Conservation (phyloP, 2,329 filamentous ascomycete species). For the Metarhizium sp. region DNA sequence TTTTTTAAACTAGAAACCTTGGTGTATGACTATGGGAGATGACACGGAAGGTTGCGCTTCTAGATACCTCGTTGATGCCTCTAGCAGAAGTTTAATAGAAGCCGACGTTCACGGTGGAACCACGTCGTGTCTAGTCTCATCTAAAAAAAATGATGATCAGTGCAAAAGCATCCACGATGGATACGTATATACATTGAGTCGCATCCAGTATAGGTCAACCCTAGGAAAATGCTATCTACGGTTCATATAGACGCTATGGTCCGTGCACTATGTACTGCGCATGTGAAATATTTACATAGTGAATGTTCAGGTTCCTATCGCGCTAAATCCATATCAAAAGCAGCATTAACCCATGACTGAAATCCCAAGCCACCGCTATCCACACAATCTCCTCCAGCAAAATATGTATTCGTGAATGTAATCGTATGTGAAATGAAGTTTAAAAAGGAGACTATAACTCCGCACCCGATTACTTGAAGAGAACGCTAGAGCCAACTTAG, state of each 20-base stretch:
- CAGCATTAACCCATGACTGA: background rate
- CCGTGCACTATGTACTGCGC: background rate
- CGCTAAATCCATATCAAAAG: background rate
- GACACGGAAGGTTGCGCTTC: slow-evolving; percentile 13
- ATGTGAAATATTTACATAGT: background rate
- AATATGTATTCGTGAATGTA: background rate
- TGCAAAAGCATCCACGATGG: background rate
- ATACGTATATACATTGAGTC: background rate
- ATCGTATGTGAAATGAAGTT: background rate
- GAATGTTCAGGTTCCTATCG: background rate
- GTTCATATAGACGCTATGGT: background rate
- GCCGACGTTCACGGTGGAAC: slow-evolving; percentile 3
- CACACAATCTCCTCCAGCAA: background rate
- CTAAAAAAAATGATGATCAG: background rate
- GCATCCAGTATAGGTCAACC: background rate
- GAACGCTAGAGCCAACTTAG: background rate
- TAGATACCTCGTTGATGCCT: slow-evolving; percentile 14
- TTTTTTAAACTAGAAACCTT: slow-evolving; percentile 14
- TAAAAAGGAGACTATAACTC: too few species aligned
- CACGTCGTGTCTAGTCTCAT: background rate
- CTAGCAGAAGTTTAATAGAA: slow-evolving; percentile 7
- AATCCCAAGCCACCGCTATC: background rate
- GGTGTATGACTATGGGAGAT: slow-evolving; percentile 24
- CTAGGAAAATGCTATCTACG: background rate
- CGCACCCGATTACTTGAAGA: background rate